Evolutionary conservation across 2,329 filamentous ascomycete species (phyloP).

Genomic region (Sporothrix luriei): DNA sequence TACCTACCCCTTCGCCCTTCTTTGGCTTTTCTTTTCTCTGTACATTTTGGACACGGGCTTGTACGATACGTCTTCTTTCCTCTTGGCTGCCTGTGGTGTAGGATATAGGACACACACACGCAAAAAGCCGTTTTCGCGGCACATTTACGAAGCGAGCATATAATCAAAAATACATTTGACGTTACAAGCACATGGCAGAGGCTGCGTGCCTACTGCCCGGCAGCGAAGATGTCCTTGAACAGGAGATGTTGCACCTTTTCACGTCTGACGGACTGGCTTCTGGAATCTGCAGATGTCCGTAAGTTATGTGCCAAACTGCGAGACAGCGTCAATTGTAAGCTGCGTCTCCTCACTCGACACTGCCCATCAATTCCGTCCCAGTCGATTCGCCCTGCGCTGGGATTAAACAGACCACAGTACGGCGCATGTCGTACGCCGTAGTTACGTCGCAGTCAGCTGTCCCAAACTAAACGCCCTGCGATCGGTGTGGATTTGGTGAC

Average conservation of each 20-base stretch:
- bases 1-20: neutral
- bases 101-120: slow-evolving; percentile 26
- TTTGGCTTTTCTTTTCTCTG: neutral
- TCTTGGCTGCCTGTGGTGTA: slow-evolving; percentile 22
- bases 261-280: no score
- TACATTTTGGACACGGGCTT: slow-evolving; percentile 25
- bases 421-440: no score
- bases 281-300: neutral
- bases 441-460: no score
- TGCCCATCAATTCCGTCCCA: neutral
- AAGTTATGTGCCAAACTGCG: neutral
- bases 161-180: slow-evolving; percentile 5
- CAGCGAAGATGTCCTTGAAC: neutral
- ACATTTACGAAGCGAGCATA: slow-evolving; percentile 27
- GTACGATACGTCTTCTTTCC: slow-evolving; percentile 22
- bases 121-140: slow-evolving; percentile 9
- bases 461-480: no score
- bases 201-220: no score
- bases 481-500: slow-evolving; percentile 23
- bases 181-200: neutral
- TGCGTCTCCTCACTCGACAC: neutral
- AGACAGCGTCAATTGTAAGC: neutral
- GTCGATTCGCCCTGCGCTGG: neutral
- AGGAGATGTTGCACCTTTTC: neutral
- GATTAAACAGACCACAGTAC: no score